Evolutionary conservation across 257 asterid genomes (phyloP).

Genomic region (Pogostemon cablin): DNA sequence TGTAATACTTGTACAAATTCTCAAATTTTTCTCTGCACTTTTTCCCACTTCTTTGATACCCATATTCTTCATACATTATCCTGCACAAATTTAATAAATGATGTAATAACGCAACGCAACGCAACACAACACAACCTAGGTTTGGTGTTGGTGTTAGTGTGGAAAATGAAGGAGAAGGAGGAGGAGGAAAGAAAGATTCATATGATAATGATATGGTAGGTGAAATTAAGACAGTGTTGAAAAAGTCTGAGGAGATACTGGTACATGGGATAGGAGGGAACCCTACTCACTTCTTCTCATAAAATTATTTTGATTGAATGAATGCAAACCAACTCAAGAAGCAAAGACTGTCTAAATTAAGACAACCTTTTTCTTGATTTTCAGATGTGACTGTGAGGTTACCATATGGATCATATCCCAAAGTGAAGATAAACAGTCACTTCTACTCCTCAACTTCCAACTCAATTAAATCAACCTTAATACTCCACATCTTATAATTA

Average conservation of each 20-base stretch:
- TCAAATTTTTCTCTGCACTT: conserved; percentile 95
- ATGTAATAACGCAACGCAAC: no score
- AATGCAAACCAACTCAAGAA: neutral
- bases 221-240: neutral
- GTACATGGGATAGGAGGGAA: no score
- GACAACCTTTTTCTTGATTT: neutral
- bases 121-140: conserved; percentile 60
- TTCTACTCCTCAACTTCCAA: conserved; percentile 30
- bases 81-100: conserved; percentile 35
- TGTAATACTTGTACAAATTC: conserved; percentile 91
- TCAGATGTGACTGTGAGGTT: conserved; percentile 27
- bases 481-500: neutral
- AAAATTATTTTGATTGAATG: neutral
- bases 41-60: conserved; percentile 88
- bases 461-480: neutral
- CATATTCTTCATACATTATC: conserved; percentile 81
- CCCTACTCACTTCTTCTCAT: conserved; percentile 30
- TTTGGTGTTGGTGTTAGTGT: neutral
- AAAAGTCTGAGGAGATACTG: no score
- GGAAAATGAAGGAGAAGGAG: no score
- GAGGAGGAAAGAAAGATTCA: conserved; percentile 11
- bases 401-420: neutral
- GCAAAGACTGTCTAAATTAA: conserved; percentile 1
- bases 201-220: conserved; percentile 44
- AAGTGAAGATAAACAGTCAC: conserved; percentile 25